A percentile compares a stretch with the other conserved stretches of the same genome.
phyloP scores from a whole-genome alignment of 2,329 filamentous ascomycete species.

The Trichoderma koningiopsis region DNA sequence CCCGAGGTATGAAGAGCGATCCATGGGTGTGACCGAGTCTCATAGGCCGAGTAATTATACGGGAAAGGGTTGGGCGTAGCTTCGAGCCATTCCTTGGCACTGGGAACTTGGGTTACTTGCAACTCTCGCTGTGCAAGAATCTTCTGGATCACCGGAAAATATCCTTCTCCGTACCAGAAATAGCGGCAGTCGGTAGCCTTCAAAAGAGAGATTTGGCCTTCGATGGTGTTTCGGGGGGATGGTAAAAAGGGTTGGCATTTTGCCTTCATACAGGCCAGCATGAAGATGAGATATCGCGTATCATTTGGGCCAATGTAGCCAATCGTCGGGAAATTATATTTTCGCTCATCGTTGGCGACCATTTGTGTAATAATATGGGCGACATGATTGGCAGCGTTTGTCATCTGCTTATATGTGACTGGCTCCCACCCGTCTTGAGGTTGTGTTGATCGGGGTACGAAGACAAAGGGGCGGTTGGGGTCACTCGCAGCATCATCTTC shows the following conservation, averaged over 20 bases:
- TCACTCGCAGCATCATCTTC: constrained; percentile 41
- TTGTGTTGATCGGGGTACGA: constrained; percentile 39
- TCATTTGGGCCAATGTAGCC: constrained; percentile 50
- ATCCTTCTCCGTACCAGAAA: constrained; percentile 36
- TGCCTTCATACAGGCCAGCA: constrained; percentile 43
- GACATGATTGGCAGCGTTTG: constrained; percentile 45
- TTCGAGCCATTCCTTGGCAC: constrained; percentile 41
- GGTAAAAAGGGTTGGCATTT: constrained; percentile 46
- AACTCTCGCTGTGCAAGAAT: constrained; percentile 35
- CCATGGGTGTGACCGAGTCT: neutral
- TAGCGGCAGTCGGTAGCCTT: constrained; percentile 46
- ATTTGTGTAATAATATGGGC: constrained; percentile 22
- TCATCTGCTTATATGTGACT: constrained; percentile 37
- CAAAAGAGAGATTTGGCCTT: constrained; percentile 49
- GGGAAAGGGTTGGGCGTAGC: constrained; percentile 40
- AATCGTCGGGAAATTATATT: constrained; percentile 30
- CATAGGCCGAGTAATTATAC: constrained; percentile 41
- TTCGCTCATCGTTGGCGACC: neutral
- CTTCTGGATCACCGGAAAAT: constrained; percentile 12
- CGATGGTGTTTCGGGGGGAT: constrained; percentile 46
- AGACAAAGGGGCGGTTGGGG: constrained; percentile 40
- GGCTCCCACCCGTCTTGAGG: constrained; percentile 45
- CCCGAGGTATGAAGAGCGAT: neutral
- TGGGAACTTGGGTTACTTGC: constrained; percentile 40
- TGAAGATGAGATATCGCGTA: constrained; percentile 40